Conservation (phyloP, 352 stramenopile genomes). For the Globisporangium ultimum region DNA sequence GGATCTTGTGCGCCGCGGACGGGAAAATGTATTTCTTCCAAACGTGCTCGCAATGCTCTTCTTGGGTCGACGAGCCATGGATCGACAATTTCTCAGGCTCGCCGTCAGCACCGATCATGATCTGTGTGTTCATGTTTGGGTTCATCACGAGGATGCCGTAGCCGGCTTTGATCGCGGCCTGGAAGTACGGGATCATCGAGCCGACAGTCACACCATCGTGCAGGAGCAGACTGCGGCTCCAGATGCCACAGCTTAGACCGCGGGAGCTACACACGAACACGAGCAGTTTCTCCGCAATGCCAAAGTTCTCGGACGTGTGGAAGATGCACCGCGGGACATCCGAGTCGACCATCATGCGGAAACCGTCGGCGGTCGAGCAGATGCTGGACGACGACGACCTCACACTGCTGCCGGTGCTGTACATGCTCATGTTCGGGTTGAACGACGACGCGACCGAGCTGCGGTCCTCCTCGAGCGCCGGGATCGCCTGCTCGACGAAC, state of each 20-base stretch:
- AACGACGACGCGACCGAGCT: conserved; percentile 45
- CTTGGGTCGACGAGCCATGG: conserved; percentile 70
- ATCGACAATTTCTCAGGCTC: conserved; percentile 79
- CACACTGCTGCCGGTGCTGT: conserved; percentile 31
- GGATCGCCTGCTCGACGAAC: conserved; percentile 80
- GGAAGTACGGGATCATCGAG: conserved; percentile 88
- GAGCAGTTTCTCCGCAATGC: conserved; percentile 68
- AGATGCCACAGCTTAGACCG: conserved; percentile 83
- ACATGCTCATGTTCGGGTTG: conserved; percentile 31
- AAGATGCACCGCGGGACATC: conserved; percentile 79
- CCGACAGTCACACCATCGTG: conserved; percentile 87
- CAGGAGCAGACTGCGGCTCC: conserved; percentile 79
- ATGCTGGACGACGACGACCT: conserved; percentile 76
- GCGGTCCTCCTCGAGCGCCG: conserved; percentile 59
- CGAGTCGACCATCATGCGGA: conserved; percentile 81
- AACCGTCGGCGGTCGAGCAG: conserved; percentile 75
- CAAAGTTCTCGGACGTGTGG: conserved; percentile 76
- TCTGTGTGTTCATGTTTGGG: conserved; percentile 88
- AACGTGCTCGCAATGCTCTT: conserved; percentile 87
- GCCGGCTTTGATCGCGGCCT: conserved; percentile 60
- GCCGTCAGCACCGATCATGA: conserved; percentile 59
- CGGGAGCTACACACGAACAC: conserved; percentile 83
- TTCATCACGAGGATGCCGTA: conserved; percentile 89
- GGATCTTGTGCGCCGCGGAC: conserved; percentile 76
- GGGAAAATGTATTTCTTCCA: conserved; percentile 88